These are phyloP conservation scores for Rhizophagus sp. DNA, from an alignment of 192 early-diverging fungal genomes.

Conservation along the genomic window DNA sequence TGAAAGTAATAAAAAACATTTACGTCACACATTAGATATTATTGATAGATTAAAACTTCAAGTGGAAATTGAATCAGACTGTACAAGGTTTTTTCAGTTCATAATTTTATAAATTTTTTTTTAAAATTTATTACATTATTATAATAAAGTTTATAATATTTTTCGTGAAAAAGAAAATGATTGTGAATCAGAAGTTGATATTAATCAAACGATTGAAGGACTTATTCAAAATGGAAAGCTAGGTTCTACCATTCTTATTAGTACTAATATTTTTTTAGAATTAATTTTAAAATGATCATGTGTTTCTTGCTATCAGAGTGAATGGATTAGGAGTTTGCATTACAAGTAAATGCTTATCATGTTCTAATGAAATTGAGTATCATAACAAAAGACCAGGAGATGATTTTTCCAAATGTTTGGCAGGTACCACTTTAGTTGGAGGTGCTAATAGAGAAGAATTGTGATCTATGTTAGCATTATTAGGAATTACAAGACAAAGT, in stretches of 20 bases:
- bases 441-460: conserved; percentile 6
- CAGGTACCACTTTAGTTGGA: neutral
- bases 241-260: conserved; percentile 3
- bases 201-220: neutral
- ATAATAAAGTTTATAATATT: too few species aligned
- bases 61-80: too few species aligned
- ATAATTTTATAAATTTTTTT: too few species aligned
- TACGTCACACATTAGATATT: too few species aligned
- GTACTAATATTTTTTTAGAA: neutral
- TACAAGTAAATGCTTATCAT: neutral
- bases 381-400: neutral
- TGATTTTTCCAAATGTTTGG: conserved; percentile 5
- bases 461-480: neutral
- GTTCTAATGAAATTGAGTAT: neutral
- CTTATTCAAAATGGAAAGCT: neutral
- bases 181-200: neutral
- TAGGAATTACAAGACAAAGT: conserved; percentile 3
- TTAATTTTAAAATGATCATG: conserved; percentile 1
- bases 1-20: too few species aligned
- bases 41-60: too few species aligned
- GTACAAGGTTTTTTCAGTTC: too few species aligned
- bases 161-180: neutral
- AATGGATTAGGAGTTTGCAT: neutral
- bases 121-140: too few species aligned
- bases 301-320: neutral